phyloP scores from a whole-genome alignment of 2,329 filamentous ascomycete species.

The Pyrenophora teres region DNA sequence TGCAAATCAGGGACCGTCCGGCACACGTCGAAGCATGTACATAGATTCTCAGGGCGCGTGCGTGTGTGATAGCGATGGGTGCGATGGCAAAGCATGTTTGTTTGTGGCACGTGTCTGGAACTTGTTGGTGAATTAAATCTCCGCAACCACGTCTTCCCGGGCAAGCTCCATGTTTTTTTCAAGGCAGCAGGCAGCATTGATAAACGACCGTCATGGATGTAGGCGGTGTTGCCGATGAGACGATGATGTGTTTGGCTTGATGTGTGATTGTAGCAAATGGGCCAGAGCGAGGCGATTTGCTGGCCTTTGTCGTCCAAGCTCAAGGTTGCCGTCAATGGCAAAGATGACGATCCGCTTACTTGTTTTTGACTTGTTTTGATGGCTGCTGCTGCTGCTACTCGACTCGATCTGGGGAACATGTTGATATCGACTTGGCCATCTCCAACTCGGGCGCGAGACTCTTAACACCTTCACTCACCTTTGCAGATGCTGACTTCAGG shows the following conservation, averaged over 20 bases:
- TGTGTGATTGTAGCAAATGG: constrained; percentile 1
- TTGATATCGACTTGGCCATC: neutral
- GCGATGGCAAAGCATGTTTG: neutral
- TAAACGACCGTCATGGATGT: neutral
- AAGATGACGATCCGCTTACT: constrained; percentile 17
- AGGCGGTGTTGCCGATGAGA: neutral
- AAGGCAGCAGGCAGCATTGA: neutral
- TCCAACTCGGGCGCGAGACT: neutral
- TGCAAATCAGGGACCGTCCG: constrained; percentile 1
- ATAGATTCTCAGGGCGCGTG: neutral
- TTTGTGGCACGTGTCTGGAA: neutral
- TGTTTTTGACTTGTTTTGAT: constrained; percentile 6
- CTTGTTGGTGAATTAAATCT: neutral
- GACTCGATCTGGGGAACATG: constrained; percentile 7
- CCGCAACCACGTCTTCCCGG: neutral
- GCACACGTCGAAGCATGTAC: too few relatives aligned
- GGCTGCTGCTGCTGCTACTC: constrained; percentile 6
- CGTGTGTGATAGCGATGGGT: too few relatives aligned
- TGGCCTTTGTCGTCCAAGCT: constrained; percentile 12
- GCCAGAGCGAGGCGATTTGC: constrained; percentile 2
- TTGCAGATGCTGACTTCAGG: too few relatives aligned
- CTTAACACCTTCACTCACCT: neutral
- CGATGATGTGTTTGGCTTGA: constrained; percentile 6
- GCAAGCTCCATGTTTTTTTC: neutral
- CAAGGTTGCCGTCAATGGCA: neutral